Evolutionary conservation across 2,329 filamentous ascomycete genomes (phyloP), one percentile per base, ranked within the genome.

Genomic region (Pseudogymnoascus verrucosus): DNA sequence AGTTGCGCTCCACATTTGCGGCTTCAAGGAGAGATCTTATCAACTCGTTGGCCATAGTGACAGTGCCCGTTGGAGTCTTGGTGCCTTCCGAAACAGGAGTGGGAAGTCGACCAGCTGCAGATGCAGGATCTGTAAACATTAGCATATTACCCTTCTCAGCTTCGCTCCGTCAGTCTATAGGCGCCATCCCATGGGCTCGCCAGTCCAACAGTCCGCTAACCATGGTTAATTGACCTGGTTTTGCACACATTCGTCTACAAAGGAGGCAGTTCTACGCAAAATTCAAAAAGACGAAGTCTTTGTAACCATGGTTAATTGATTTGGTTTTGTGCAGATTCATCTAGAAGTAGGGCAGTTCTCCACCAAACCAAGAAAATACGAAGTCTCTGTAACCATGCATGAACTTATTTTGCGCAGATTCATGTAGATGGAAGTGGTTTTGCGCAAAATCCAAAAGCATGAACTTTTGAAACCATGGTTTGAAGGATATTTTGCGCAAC

Each of bases 1-100:
- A 83, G 42, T 86, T 84, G 61, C 86, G 84, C 69, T 96, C 90
- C 42, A 81, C 80, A 60, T 83, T 81, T 31, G 87, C 86, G 16
- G 88, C 74, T 31, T 84, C 80, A 63, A 89, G 84, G 71, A 92
- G 78, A 65, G 79, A 77, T 21, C 76, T 73, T 36, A 78, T 76
- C 21, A 84, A 70, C 16, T 77, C 70, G 64, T 78, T 79, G 12
- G 76, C 70, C 54, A 76, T 77, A 16, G 78, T 67, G 71, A 63
- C 11, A 77, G 70, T 65, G 14, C 65, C 66, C 34, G 77, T 78
- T 59, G 81, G 82, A 28, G 82, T 76, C n/a, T 78, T 78, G 73
- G 79, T 73, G 75, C 76, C 71, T 78, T 74, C 78, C 76, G 79
- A 77, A 70, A 76, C 70, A 63, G 82, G 74, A 61, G 78, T 77